A percentile compares a stretch with the other conserved stretches of the same genome.
Conservation (phyloP, 768 basidiomycete species). For the Lanmaoa pseudosensibilis region DNA sequence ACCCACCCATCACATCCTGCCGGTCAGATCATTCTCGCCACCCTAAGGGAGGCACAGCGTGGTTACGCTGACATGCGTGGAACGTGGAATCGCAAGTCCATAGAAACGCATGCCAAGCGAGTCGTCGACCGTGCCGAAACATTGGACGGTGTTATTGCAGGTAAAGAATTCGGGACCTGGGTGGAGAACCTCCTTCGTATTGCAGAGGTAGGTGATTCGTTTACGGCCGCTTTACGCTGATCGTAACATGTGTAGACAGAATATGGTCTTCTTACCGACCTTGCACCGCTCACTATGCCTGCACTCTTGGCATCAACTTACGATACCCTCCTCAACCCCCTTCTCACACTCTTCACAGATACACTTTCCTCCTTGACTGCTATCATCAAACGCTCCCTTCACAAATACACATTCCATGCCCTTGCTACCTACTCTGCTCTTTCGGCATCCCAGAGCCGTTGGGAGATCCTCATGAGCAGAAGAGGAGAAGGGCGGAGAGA, state of each 20-base stretch:
- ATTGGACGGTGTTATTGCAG: constrained; percentile 61
- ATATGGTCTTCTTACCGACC: constrained; percentile 59
- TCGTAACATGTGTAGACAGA: constrained; percentile 50
- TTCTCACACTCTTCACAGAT: constrained; percentile 63
- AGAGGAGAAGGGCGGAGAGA: constrained; percentile 48
- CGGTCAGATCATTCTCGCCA: constrained; percentile 58
- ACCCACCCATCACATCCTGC: constrained; percentile 86
- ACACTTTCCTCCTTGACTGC: constrained; percentile 61
- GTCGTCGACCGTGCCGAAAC: constrained; percentile 71
- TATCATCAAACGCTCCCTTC: constrained; percentile 74
- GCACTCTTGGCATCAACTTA: constrained; percentile 58
- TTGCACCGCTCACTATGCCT: constrained; percentile 58
- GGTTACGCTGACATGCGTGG: constrained; percentile 89
- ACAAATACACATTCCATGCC: constrained; percentile 78
- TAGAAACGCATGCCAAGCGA: constrained; percentile 70
- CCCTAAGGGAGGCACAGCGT: constrained; percentile 73
- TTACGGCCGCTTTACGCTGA: not conserved
- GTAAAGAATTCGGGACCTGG: constrained; percentile 73
- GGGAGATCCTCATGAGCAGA: constrained; percentile 63
- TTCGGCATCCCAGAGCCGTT: constrained; percentile 54
- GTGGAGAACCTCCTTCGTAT: constrained; percentile 63
- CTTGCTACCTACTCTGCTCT: constrained; percentile 67
- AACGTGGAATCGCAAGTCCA: constrained; percentile 69
- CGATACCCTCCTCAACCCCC: constrained; percentile 58
- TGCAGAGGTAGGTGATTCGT: constrained; percentile 52